phyloP scores from a whole-genome alignment of 805 yeast genomes.

The Candida ortonii region DNA sequence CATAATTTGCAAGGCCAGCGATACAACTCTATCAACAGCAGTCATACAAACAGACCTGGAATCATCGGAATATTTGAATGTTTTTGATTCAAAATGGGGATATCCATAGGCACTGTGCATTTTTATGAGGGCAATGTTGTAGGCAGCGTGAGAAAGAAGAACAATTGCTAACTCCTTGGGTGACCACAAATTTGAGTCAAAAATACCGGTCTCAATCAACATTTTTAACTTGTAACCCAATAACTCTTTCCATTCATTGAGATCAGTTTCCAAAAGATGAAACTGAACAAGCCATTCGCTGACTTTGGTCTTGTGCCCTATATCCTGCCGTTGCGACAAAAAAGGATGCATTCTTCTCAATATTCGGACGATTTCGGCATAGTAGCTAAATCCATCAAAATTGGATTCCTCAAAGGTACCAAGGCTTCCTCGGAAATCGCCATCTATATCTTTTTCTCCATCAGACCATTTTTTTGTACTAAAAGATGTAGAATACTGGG shows the following conservation, averaged over 20 bases:
- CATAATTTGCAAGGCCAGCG: slow-evolving; percentile 12
- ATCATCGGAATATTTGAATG: slow-evolving; percentile 20
- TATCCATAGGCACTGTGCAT: slow-evolving; percentile 27
- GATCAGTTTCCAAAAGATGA: slow-evolving; percentile 18
- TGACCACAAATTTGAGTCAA: neutral
- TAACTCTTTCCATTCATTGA: slow-evolving; percentile 13
- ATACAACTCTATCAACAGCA: slow-evolving; percentile 12
- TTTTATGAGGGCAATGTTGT: slow-evolving; percentile 24
- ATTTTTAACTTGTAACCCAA: slow-evolving; percentile 10
- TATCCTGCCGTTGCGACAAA: slow-evolving; percentile 17
- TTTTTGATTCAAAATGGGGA: slow-evolving; percentile 24
- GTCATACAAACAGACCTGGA: slow-evolving; percentile 19
- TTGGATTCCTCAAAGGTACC: neutral
- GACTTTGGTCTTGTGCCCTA: slow-evolving; percentile 16
- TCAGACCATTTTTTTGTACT: slow-evolving; percentile 17
- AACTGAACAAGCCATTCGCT: slow-evolving; percentile 19
- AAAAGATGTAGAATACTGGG: slow-evolving; percentile 18
- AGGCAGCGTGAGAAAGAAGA: slow-evolving; percentile 14
- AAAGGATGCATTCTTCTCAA: slow-evolving; percentile 18
- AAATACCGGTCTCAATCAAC: slow-evolving; percentile 6
- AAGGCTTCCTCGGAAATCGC: too few relatives aligned
- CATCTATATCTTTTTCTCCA: neutral
- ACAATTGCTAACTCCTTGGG: slow-evolving; percentile 6
- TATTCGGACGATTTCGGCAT: slow-evolving; percentile 18
- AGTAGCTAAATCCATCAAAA: slow-evolving; percentile 23